phyloP scores from a whole-genome alignment of 2,329 filamentous ascomycete species.

The Pyrenophora graminea region DNA sequence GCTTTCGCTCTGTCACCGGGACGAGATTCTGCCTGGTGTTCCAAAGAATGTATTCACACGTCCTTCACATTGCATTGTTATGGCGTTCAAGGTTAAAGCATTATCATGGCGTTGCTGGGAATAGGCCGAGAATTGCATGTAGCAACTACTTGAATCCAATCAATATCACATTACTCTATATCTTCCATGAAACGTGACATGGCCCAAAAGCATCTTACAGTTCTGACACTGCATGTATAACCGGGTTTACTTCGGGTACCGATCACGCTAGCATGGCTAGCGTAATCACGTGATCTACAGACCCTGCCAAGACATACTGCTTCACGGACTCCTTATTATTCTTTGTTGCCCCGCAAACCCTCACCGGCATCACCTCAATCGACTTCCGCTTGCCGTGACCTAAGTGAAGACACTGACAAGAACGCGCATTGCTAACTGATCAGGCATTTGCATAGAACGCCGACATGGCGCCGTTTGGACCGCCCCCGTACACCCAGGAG shows the following conservation, averaged over 20 bases:
- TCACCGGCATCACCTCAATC: neutral
- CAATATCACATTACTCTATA: neutral
- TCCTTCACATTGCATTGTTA: slow-evolving; percentile 4
- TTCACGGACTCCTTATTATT: neutral
- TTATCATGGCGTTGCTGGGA: slow-evolving; percentile 6
- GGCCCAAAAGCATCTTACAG: neutral
- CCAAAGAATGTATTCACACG: neutral
- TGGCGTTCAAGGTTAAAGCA: slow-evolving; percentile 6
- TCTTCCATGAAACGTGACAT: neutral
- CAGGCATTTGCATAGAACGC: neutral
- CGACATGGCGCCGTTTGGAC: slow-evolving; percentile 29
- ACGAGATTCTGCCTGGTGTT: neutral
- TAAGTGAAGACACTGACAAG: neutral
- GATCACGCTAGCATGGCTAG: neutral
- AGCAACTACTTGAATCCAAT: neutral
- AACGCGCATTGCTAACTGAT: slow-evolving; percentile 4
- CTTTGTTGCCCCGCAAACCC: slow-evolving; percentile 17
- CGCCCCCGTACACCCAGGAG: slow-evolving; percentile 32
- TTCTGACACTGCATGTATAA: too few species aligned
- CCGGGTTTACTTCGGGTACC: neutral
- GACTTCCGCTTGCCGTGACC: too few species aligned
- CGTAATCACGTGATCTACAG: slow-evolving; percentile 1
- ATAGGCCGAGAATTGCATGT: neutral
- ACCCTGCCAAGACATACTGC: slow-evolving; percentile 11
- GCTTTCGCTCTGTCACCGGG: neutral